These are phyloP conservation scores for Penicillium coprophilum DNA, from an alignment of 495 filamentous ascomycete genomes.

Conservation along the genomic window DNA sequence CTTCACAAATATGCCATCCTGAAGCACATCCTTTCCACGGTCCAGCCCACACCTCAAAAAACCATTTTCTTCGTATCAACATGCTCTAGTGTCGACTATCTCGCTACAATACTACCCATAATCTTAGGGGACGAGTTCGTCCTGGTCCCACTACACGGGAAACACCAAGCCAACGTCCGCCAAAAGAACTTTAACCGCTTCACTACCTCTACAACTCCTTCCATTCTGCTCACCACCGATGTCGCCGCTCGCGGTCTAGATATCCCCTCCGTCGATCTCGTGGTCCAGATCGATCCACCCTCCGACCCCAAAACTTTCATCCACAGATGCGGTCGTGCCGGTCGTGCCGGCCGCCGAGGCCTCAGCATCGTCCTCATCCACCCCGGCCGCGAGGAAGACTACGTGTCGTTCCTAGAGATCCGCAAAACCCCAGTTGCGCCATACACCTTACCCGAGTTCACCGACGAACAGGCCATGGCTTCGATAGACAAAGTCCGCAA, in stretches of 20 bases:
- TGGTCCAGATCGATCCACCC: constrained; percentile 89
- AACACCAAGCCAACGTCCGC: constrained; percentile 75
- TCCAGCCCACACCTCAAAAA: constrained; percentile 71
- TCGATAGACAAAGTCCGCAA: constrained; percentile 58
- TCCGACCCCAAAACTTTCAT: constrained; percentile 93
- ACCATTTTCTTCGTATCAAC: constrained; percentile 94
- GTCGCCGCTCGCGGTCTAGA: constrained; percentile 86
- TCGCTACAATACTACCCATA: constrained; percentile 72
- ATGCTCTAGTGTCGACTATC: constrained; percentile 94
- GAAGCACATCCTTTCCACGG: constrained; percentile 62
- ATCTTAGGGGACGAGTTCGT: constrained; percentile 56
- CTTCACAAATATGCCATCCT: constrained; percentile 75
- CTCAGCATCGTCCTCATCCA: constrained; percentile 82
- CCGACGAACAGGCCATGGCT: constrained; percentile 54
- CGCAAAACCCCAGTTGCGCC: constrained; percentile 82
- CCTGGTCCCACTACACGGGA: constrained; percentile 83
- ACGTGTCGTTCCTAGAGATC: constrained; percentile 81
- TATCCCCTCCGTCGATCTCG: constrained; percentile 91
- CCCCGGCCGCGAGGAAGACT: constrained; percentile 82
- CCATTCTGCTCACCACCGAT: constrained; percentile 83
- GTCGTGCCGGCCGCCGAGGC: constrained; percentile 81
- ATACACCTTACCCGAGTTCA: constrained; percentile 50
- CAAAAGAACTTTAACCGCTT: constrained; percentile 81
- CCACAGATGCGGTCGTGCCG: constrained; percentile 90
- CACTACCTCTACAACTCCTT: constrained; percentile 60